Conservation (phyloP, 306 rosid genomes). For the Gynostemma pentaphyllum region DNA sequence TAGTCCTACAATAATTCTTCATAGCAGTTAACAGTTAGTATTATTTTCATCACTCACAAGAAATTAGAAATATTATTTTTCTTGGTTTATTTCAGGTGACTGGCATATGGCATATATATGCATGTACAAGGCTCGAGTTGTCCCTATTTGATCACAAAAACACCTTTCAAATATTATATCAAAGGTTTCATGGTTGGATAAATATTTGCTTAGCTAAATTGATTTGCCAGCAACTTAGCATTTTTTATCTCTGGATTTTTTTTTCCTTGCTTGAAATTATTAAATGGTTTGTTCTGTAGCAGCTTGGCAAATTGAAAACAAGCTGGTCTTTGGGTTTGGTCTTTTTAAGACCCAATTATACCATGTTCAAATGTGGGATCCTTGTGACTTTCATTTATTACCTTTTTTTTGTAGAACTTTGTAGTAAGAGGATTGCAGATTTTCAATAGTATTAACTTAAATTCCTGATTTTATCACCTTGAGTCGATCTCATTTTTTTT, state of each 20-base stretch:
- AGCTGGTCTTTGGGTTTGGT: background rate
- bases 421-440: too few species aligned
- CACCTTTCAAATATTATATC: background rate
- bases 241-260: background rate
- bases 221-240: background rate
- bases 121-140: conserved; percentile 92
- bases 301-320: conserved; percentile 3
- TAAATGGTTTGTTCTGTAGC: conserved; percentile 1
- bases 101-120: conserved; percentile 99
- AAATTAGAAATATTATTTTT: background rate
- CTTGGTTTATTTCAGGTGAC: conserved; percentile 49
- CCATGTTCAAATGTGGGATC: background rate
- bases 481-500: too few species aligned
- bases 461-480: too few species aligned
- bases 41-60: background rate
- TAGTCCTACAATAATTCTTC: too few species aligned
- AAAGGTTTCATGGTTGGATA: conserved; percentile 1
- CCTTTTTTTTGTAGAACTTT: too few species aligned
- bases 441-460: too few species aligned
- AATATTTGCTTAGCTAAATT: background rate
- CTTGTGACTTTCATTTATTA: background rate
- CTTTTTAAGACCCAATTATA: background rate
- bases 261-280: background rate
- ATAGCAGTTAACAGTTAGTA: background rate
- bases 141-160: conserved; percentile 30